Evolutionary conservation across 1,284 basidiomycete genomes (phyloP).

Genomic region (Rhodotorula sp.): DNA sequence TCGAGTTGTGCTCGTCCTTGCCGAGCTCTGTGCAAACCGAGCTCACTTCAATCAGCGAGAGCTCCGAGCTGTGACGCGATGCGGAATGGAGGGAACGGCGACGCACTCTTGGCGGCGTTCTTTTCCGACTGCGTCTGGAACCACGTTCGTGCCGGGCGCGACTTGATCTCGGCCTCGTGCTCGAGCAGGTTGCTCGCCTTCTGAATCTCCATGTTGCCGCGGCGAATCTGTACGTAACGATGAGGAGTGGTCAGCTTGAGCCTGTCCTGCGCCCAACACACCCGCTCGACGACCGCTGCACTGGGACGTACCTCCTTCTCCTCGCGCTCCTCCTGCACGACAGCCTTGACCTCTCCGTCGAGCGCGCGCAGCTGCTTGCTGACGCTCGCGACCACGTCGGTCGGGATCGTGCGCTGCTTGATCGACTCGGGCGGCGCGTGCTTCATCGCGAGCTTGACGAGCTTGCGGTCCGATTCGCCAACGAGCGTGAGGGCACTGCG

Average conservation of each 20-base stretch:
- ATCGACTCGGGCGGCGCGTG: slow-evolving; percentile 80
- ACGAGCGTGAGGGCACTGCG: slow-evolving; percentile 87
- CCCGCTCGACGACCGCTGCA: too few species aligned
- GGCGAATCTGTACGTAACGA: slow-evolving; percentile 62
- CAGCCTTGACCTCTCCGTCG: slow-evolving; percentile 76
- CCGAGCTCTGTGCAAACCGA: slow-evolving; percentile 22
- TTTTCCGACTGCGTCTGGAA: slow-evolving; percentile 92
- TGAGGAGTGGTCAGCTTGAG: slow-evolving; percentile 4
- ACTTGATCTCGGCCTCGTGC: slow-evolving; percentile 91
- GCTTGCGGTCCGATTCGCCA: slow-evolving; percentile 92
- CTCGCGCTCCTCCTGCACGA: slow-evolving; percentile 90
- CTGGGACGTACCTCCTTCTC: slow-evolving; percentile 72
- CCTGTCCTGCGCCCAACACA: too few species aligned
- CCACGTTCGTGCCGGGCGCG: slow-evolving; percentile 93
- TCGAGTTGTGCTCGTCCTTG: slow-evolving; percentile 38
- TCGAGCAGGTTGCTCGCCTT: slow-evolving; percentile 97
- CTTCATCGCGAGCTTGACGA: slow-evolving; percentile 95
- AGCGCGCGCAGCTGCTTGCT: slow-evolving; percentile 68
- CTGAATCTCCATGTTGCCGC: slow-evolving; percentile 92
- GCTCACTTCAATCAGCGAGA: background rate
- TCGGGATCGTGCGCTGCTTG: slow-evolving; percentile 82
- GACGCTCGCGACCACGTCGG: slow-evolving; percentile 75
- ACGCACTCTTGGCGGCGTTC: slow-evolving; percentile 70
- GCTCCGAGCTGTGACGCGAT: background rate
- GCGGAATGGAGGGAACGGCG: background rate